Base-by-base conservation (phyloP, 345 rosid species). In the Dimocarpus longan region DNA sequence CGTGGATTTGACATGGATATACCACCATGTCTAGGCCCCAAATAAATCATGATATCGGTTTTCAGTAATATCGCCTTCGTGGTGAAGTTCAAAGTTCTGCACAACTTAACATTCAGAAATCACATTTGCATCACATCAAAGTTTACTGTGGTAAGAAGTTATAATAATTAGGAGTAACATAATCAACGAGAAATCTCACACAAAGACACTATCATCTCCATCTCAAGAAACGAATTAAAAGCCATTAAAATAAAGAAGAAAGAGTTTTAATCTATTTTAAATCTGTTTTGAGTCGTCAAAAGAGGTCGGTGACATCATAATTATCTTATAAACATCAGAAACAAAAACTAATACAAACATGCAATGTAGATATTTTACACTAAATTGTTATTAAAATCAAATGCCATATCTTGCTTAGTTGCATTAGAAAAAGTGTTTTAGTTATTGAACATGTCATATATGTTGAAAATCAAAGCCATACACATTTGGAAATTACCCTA, bases 1-100 rank as follows among this genome's bases (percentile, higher is more conserved):
- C 3, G 21, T 43, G 3, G 48, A 37, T 70, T 26, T 71, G 57
- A 59, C 26, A 59, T 39, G 76, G 7, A 5, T 32, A 73, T 15
- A 13, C 0, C 21, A 59, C 4, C 9, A 1, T 21, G 66, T 21
- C 40, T 26, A 42, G 43, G 12, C 2, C 16, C 44, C 4, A 1
- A 12, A 39, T 26, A 71, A 21, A 72, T 16, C 21, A 6, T 54
- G 18, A 72, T n/a, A 19, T 19, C 24, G 40, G 3, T 21, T 19
- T 59, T n/a, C 64, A 59, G 64, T 9, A 13, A 74, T 7, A 37
- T 43, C 21, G 62, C 19, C 15, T 13, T 12, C 1, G 32, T n/a
- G n/a, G 11, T 73, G 11, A 73, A 73, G 63, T 74, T 59, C 68
- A 74, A 16, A 62, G 40, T 19, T 57, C 32, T 72, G 32, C 76